Evolutionary conservation across 2,329 filamentous ascomycete species (phyloP), one percentile per base, ranked within the genome.

Genomic region (Exophiala sp.): DNA sequence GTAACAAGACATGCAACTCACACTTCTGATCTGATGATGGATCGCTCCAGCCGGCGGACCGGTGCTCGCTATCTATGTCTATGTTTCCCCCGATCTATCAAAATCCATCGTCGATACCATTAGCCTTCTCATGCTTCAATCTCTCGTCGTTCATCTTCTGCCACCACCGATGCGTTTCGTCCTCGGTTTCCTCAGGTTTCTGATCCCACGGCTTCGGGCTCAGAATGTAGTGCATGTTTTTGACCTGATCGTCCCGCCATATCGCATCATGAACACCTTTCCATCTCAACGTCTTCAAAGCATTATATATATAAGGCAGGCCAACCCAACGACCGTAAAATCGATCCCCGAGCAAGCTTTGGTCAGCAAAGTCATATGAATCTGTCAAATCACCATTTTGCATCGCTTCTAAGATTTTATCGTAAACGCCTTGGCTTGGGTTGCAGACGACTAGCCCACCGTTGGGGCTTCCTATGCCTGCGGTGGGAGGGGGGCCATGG

Each of bases 161-260:
- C 82, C 82, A 85, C 82, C 82, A 84, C 53, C 70, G 69, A 68
- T 82, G 73, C 34, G 73, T 75, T 58, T 77, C 75, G 54, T 82
- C 74, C 48, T 70, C 18, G 7, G 50, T 55, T 9, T 59, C 57
- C 50, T 64, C 61, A 11, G 68, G 63, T 50, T 68, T 72, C 67
- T 84, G 80, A 57, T 85, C 79, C 82, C 82, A 85, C 3, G 82
- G 82, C 69, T 85, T 85, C 32, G 81, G 81, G 47, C 74, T 78
- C 51, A 85, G 64, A 38, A 85, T 79, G 62, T 82, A 85, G 65
- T 85, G 82, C 9, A 85, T 71, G 61, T 84, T 85, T 71, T 84
- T 84, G 16, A 85, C 79, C 61, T 76, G 65, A 14, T 79, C 75
- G 58, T 85, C 82, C 54, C 75, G 70, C 82, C 82, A 85, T 52